Percentiles rank a stretch among this genome's conserved stretches.
phyloP scores from a whole-genome alignment of 805 yeast species.

The Hyphopichia homilentoma region DNA sequence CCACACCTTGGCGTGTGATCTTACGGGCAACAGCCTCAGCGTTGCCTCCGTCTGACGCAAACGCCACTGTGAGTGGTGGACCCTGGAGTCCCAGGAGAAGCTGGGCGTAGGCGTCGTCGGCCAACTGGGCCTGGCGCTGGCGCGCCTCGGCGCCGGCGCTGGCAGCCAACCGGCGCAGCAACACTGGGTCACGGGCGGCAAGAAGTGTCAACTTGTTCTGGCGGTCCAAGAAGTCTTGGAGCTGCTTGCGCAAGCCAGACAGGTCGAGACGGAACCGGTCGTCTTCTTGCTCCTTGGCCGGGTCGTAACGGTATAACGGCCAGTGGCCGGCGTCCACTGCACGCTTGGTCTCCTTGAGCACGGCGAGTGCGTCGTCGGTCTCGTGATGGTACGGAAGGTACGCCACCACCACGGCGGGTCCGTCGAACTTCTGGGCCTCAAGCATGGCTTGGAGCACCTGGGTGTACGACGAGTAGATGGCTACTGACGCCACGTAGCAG shows the following conservation, averaged over 20 bases:
- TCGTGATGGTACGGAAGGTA: constrained; percentile 75
- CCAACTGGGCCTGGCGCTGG: constrained; percentile 57
- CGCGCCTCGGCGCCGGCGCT: constrained; percentile 59
- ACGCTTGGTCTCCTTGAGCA: constrained; percentile 79
- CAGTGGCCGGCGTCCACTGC: constrained; percentile 95
- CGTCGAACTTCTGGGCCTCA: constrained; percentile 86
- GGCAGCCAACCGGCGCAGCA: constrained; percentile 67
- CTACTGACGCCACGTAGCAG: constrained; percentile 90
- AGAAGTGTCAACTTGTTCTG: constrained; percentile 83
- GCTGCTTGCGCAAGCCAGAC: constrained; percentile 68
- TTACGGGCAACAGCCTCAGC: constrained; percentile 81
- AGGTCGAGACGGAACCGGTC: constrained; percentile 83
- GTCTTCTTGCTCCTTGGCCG: constrained; percentile 45
- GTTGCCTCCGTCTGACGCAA: constrained; percentile 90
- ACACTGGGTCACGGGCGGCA: constrained; percentile 64
- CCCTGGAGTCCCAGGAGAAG: constrained; percentile 86
- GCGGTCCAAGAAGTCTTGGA: constrained; percentile 78
- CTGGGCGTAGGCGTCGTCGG: constrained; percentile 72
- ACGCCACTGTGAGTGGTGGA: constrained; percentile 83
- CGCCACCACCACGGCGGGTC: constrained; percentile 90
- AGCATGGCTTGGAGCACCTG: constrained; percentile 84
- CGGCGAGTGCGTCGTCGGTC: constrained; percentile 62
- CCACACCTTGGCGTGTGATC: constrained; percentile 72
- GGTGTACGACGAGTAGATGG: constrained; percentile 89
- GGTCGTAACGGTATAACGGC: constrained; percentile 90